Evolutionary conservation across 257 asterid species (phyloP), one percentile per base, ranked within the genome.

Genomic region (Salvia hispanica): DNA sequence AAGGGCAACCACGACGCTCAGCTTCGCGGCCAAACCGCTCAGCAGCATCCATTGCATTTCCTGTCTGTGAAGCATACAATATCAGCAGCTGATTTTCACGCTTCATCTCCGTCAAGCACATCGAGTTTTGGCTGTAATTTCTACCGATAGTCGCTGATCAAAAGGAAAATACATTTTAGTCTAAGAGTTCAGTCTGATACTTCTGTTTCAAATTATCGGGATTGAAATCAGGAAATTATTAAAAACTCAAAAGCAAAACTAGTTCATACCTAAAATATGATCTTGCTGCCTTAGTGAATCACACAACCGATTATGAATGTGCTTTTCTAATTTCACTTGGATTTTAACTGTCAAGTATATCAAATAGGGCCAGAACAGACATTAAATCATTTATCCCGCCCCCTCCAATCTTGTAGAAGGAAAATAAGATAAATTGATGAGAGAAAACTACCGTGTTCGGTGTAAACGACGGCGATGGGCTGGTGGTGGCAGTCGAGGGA

Each of bases 11-110:
- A 50, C 92, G 88, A 69, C 91, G 93, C 71, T 92, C 95, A 2
- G 97, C 96, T 77, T 92, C 96, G 4, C 98, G 96, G 73, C 90
- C 88, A 54, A 92, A 60, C 60, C 85, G 78, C 77, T 90, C 95
- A 2, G 98, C 98, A 28, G 82, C 97, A 69, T 92, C 98, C 58
- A 86, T 77, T 25, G 98, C 91, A 68, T 92, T 92, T 56, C 98
- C 98, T 2, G 97, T 92, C 71, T 92, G 86, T 0, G 98, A 87
- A 72, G 98, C 98, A 70, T 86, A 83, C 66, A 92, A 62, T 52
- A 92, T 81, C 47, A 88, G 70, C 64, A 92, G 67, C 82, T 79
- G 80, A 62, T 74, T 74, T 37, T 77, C 81, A 71, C 69, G 63
- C 70, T 74, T 69, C 53, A 73, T 83, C 58, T 78, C 88, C 82